Conservation (phyloP, 129 eudicot genomes). For the Pulicaria dysenterica region DNA sequence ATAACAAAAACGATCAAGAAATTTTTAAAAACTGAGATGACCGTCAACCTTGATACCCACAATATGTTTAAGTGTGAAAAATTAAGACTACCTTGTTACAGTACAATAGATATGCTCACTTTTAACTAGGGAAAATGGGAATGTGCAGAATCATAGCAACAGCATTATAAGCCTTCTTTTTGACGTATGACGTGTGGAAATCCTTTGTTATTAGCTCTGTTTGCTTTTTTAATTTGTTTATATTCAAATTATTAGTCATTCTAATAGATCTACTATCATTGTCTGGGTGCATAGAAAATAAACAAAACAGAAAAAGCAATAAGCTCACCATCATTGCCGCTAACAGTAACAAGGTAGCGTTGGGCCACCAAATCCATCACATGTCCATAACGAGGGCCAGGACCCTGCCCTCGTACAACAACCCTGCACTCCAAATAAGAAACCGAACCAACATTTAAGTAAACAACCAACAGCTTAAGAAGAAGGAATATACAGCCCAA, state of each 20-base stretch:
- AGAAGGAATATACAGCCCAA: background rate
- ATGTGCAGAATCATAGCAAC: constrained; percentile 1
- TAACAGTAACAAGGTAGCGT: constrained; percentile 82
- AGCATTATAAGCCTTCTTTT: constrained; percentile 22
- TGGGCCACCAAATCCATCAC: constrained; percentile 98
- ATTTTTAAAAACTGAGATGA: background rate
- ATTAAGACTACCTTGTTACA: background rate
- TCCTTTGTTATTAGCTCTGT: background rate
- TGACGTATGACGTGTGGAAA: background rate
- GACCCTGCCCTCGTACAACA: constrained; percentile 95
- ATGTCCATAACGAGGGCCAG: constrained; percentile 96
- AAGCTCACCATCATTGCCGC: constrained; percentile 94
- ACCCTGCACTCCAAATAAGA: constrained; percentile 52
- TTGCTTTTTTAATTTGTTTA: background rate
- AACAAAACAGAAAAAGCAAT: no score
- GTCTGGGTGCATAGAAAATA: background rate
- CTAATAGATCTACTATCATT: background rate
- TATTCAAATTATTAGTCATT: constrained; percentile 5
- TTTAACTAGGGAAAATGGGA: background rate
- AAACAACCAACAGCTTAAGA: constrained; percentile 1
- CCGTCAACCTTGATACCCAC: background rate
- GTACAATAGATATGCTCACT: background rate
- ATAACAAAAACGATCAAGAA: background rate
- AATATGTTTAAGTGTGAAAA: constrained; percentile 16
- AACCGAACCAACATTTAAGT: constrained; percentile 9